A percentile compares a stretch with the other conserved stretches of the same genome.
Conservation (phyloP, 257 asterid species). For the Nicotiana undulata region DNA sequence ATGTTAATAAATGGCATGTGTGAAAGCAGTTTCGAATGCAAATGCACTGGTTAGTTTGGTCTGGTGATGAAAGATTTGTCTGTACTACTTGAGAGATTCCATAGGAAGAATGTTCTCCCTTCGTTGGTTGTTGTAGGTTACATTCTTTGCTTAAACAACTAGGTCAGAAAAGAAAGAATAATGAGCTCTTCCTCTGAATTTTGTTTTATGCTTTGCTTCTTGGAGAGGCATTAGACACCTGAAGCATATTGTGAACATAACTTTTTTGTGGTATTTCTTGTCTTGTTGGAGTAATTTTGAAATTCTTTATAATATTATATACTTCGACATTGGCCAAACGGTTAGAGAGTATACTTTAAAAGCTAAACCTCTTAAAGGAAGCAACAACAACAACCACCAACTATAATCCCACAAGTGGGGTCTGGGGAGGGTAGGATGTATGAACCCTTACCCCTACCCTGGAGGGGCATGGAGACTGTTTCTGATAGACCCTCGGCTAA, state of each 20-base stretch:
- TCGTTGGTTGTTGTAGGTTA: not conserved
- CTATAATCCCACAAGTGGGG: too few species aligned
- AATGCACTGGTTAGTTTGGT: conserved; percentile 32
- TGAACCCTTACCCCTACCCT: too few species aligned
- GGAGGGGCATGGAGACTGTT: too few species aligned
- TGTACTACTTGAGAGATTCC: not conserved
- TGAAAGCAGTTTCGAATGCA: not conserved
- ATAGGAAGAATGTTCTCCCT: not conserved
- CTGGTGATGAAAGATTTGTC: not conserved
- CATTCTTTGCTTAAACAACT: conserved; percentile 10
- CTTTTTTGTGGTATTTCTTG: not conserved
- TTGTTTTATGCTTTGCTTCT: not conserved
- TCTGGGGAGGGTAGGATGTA: too few species aligned
- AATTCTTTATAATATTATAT: not conserved
- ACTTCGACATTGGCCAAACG: not conserved
- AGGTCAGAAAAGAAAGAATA: not conserved
- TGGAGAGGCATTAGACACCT: not conserved
- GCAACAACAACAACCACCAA: too few species aligned
- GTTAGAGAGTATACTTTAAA: not conserved
- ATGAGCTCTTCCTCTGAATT: not conserved
- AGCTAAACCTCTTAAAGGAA: too few species aligned
- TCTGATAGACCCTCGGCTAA: too few species aligned
- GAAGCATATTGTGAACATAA: not conserved
- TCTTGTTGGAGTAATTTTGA: not conserved
- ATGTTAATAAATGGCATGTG: not conserved